Base-by-base conservation (phyloP, 441 rosid species). In the Brassica balearica region DNA sequence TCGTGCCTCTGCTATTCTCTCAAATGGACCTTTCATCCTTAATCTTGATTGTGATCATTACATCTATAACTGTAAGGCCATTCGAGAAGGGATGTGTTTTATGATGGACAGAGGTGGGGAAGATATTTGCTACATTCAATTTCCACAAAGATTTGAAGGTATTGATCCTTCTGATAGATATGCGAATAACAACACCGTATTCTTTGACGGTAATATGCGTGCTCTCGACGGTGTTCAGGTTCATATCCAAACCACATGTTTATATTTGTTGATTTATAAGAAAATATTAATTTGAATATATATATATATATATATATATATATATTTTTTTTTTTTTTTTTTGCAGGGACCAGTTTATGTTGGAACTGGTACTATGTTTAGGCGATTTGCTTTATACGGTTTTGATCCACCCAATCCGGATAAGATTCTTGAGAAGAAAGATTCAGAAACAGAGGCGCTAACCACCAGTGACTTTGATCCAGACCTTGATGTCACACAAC, bases 21-120 rank as follows among this genome's bases (percentile, higher is more conserved):
- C 62, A 56, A 56, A 56, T 56, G 62, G 62, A 17, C 62, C 62
- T 56, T 56, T 56, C 62, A 56, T 56, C 62, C 62, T 56, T 19
- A 56, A 56, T 56, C 62, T 56, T 56, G 62, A 56, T 56, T 56
- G 62, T 56, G 62, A 56, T 56, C 62, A 56, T 56, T 56, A 56
- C 27, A 56, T 56, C 2, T 56, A 56, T 56, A 56, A 56, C 2
- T 56, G 62, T 56, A 56, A 56, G 12, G 62, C 62, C 62, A 56
- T 56, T 8, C 62, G 62, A 2, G 62, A 56, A 56, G 62, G 62
- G 62, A 56, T 56, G 62, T 56, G 62, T 56, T 56, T 56, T 56
- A 56, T 56, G 62, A 56, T 56, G 62, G 62, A 56, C 25, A 56
- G 62, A 56, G 62, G 62, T 56, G 62, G 62, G 11, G 62, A 56